These are phyloP conservation scores for Gloeopeniophorella convolvens DNA, from an alignment of 768 basidiomycete species.

Conservation along the genomic window DNA sequence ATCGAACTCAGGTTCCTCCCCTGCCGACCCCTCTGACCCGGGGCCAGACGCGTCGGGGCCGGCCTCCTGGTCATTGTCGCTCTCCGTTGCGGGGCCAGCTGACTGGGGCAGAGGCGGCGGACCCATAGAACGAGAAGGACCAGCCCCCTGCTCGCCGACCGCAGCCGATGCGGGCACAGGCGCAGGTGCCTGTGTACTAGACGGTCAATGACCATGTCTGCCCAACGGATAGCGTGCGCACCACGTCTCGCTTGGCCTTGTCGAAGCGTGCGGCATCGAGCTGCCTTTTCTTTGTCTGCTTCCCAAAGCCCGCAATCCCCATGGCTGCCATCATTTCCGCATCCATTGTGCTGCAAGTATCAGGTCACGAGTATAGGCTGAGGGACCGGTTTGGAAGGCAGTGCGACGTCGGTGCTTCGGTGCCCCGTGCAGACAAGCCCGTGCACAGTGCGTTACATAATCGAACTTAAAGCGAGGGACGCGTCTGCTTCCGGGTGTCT, in stretches of 20 bases:
- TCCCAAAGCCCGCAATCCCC: conserved; percentile 83
- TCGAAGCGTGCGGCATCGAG: conserved; percentile 76
- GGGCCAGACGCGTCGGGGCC: conserved; percentile 10
- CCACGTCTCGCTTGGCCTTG: conserved; percentile 58
- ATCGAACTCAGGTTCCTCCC: conserved; percentile 31
- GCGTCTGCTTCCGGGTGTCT: too few relatives aligned
- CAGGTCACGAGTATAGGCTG: not conserved
- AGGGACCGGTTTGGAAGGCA: not conserved
- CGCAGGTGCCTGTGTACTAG: conserved; percentile 5
- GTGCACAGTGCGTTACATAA: conserved; percentile 15
- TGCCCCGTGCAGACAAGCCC: too few relatives aligned
- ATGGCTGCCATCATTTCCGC: conserved; percentile 74
- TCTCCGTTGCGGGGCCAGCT: not conserved
- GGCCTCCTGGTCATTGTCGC: not conserved
- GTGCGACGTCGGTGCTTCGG: not conserved
- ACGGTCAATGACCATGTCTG: too few relatives aligned
- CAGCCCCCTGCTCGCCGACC: conserved; percentile 25
- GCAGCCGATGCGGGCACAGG: not conserved
- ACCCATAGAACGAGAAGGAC: conserved; percentile 22
- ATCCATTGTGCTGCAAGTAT: conserved; percentile 31
- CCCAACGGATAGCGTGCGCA: conserved; percentile 15
- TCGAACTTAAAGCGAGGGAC: conserved; percentile 14
- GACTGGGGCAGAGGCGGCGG: conserved; percentile 14
- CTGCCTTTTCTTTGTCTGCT: conserved; percentile 55
- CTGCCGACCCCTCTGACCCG: not conserved